Evolutionary conservation across 2,329 filamentous ascomycete species (phyloP).

Genomic region (Botrytis sinoallii): DNA sequence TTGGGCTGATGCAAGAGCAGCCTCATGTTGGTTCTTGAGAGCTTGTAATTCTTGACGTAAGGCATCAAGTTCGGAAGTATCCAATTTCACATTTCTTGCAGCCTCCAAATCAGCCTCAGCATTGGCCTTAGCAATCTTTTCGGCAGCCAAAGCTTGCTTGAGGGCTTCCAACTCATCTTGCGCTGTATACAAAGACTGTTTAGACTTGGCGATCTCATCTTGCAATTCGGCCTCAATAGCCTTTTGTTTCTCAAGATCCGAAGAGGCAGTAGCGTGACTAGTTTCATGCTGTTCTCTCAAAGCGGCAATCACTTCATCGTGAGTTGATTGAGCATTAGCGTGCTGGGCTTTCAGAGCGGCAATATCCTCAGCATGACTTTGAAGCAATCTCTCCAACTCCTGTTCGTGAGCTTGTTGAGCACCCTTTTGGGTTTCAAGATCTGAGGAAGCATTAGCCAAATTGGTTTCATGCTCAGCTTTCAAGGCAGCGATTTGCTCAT

Average conservation of each 20-base stretch:
- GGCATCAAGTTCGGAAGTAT: slow-evolving; percentile 52
- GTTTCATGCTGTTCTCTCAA: slow-evolving; percentile 48
- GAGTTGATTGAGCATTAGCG: slow-evolving; percentile 46
- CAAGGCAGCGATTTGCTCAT: slow-evolving; percentile 42
- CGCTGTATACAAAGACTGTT: slow-evolving; percentile 37
- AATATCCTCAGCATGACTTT: slow-evolving; percentile 44
- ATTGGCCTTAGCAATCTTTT: slow-evolving; percentile 45
- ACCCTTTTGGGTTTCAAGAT: not conserved
- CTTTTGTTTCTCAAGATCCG: slow-evolving; percentile 35
- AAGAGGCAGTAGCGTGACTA: slow-evolving; percentile 35
- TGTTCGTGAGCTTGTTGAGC: not conserved
- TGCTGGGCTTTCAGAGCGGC: slow-evolving; percentile 40
- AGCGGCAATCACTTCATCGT: slow-evolving; percentile 43
- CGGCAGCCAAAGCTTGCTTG: slow-evolving; percentile 38
- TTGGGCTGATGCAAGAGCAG: slow-evolving; percentile 40
- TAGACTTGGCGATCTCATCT: slow-evolving; percentile 46
- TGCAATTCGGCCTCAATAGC: slow-evolving; percentile 42
- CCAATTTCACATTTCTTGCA: slow-evolving; percentile 52
- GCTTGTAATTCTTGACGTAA: slow-evolving; percentile 50
- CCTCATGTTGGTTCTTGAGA: slow-evolving; percentile 48
- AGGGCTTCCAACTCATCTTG: slow-evolving; percentile 33
- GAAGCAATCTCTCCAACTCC: not conserved
- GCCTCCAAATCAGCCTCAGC: slow-evolving; percentile 58
- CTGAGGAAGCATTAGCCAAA: not conserved
- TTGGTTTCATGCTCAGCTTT: not conserved